Evolutionary conservation across 83 land plant genomes (phyloP).

Genomic region (Thuja plicata): DNA sequence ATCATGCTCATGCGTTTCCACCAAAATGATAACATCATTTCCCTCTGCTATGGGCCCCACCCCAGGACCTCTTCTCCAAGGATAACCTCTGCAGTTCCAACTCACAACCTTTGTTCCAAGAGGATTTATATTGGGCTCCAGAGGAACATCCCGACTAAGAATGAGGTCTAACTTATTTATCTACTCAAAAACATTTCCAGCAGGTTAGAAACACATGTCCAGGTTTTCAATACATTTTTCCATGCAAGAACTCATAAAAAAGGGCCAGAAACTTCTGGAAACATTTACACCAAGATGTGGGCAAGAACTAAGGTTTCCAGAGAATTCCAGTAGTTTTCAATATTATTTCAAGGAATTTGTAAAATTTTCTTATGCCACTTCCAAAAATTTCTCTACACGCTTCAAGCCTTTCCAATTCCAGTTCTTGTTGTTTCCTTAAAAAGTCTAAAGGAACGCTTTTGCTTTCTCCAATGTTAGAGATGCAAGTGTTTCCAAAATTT

Average conservation of each 20-base stretch:
- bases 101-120: too few species aligned
- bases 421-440: neutral
- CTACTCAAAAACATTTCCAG: neutral
- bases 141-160: neutral
- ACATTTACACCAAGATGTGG: neutral
- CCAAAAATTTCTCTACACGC: neutral
- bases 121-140: neutral
- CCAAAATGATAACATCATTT: too few species aligned
- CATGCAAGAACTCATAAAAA: neutral
- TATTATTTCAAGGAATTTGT: neutral
- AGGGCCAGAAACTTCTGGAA: neutral
- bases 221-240: neutral
- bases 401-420: neutral
- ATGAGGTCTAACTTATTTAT: neutral
- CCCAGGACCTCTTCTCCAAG: too few species aligned
- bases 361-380: neutral
- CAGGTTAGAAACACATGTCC: neutral
- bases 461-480: neutral
- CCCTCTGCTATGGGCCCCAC: too few species aligned
- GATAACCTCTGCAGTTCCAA: too few species aligned
- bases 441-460: neutral
- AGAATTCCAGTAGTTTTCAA: neutral
- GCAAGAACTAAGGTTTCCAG: neutral
- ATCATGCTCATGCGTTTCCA: too few species aligned
- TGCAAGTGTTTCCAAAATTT: neutral